A percentile compares a stretch with the other conserved stretches of the same genome.
Evolutionary conservation across 2,329 filamentous ascomycete genomes (phyloP).

Genomic region (Arthrobotrys sinensis): DNA sequence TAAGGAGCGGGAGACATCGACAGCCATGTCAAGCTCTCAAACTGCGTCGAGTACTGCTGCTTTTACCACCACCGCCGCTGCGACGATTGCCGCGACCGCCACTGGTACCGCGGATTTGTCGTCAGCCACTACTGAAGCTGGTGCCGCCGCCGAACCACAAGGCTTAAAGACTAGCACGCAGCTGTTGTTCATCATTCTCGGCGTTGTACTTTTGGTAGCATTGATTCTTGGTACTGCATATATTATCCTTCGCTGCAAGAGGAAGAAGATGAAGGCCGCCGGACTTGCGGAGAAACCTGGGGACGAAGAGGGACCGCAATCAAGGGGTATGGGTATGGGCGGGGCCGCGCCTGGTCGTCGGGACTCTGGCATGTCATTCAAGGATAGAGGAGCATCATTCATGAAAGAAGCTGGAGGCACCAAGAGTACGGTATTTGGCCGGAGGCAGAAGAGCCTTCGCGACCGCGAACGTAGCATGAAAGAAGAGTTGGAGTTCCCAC

Average conservation of each 20-base stretch:
- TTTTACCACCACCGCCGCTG: conserved; percentile 28
- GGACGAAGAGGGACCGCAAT: conserved; percentile 28
- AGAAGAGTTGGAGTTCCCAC: conserved; percentile 50
- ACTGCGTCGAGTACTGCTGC: conserved; percentile 26
- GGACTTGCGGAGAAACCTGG: conserved; percentile 47
- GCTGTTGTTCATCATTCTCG: conserved; percentile 63
- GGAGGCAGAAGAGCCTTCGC: conserved; percentile 48
- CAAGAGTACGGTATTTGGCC: conserved; percentile 48
- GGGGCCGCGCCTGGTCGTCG: conserved; percentile 6
- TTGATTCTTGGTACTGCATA: conserved; percentile 62
- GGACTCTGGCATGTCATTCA: conserved; percentile 63
- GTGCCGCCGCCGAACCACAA: conserved; percentile 35
- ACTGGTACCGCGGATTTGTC: conserved; percentile 34
- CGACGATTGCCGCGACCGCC: conserved; percentile 23
- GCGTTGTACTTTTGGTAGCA: conserved; percentile 61
- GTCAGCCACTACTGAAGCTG: conserved; percentile 30
- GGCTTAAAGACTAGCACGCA: conserved; percentile 62
- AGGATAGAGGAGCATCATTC: conserved; percentile 64
- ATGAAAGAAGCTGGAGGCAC: conserved; percentile 63
- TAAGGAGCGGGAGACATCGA: conserved; percentile 34
- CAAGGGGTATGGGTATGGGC: conserved; percentile 21
- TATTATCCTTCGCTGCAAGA: conserved; percentile 61
- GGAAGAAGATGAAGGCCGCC: conserved; percentile 58
- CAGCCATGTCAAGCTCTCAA: conserved; percentile 35
- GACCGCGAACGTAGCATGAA: conserved; percentile 41